Evolutionary conservation across 2,329 filamentous ascomycete genomes (phyloP).

Genomic region (Geosmithia morbida): DNA sequence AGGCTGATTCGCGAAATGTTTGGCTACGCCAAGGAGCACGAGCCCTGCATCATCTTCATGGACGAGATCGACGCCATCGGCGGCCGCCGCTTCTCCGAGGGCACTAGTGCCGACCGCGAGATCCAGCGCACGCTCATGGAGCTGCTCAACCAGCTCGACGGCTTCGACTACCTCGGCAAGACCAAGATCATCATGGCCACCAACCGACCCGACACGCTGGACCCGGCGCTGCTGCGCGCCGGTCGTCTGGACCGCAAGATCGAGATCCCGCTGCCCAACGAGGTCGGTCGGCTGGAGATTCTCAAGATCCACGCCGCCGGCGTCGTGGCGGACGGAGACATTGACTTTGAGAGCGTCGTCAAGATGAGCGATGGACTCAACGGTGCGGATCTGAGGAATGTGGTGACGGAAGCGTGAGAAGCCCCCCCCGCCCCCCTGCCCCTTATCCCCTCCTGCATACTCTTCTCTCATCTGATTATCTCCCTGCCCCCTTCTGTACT

Average conservation of each 20-base stretch:
- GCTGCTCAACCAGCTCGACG: constrained; percentile 93
- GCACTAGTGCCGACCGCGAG: constrained; percentile 92
- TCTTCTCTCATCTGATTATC: not conserved
- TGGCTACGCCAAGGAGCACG: constrained; percentile 97
- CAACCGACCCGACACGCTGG: constrained; percentile 90
- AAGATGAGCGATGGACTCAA: constrained; percentile 99
- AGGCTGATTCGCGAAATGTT: constrained; percentile 99
- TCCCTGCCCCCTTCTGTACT: not conserved
- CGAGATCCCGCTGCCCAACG: constrained; percentile 92
- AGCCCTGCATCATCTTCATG: constrained; percentile 99
- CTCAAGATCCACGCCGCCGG: constrained; percentile 89
- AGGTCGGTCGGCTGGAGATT: constrained; percentile 91
- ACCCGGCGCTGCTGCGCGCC: constrained; percentile 82
- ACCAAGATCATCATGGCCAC: constrained; percentile 99
- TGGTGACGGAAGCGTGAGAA: constrained; percentile 97
- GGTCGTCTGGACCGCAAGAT: constrained; percentile 95
- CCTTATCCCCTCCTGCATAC: not conserved
- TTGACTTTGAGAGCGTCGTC: constrained; percentile 97
- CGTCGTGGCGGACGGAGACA: constrained; percentile 82
- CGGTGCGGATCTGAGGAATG: constrained; percentile 91
- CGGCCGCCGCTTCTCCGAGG: constrained; percentile 90
- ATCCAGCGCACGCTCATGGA: constrained; percentile 99
- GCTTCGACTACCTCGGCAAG: constrained; percentile 98
- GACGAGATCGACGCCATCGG: constrained; percentile 99
- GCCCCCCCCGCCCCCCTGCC: no score